Evolutionary conservation across 202 grass and related monocot species (phyloP).

Genomic region (Brachypodium distachyon): DNA sequence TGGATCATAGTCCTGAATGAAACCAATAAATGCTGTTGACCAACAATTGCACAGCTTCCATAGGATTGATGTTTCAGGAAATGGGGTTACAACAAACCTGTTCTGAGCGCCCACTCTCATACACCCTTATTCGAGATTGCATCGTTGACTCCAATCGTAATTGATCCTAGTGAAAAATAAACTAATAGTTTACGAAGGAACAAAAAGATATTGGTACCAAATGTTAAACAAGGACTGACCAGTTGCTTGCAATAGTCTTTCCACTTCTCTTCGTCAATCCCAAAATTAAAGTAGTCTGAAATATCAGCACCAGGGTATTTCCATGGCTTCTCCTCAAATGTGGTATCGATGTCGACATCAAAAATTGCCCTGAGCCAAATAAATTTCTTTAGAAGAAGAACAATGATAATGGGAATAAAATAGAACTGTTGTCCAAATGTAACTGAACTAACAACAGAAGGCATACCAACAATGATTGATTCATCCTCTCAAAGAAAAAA

Average conservation of each 20-base stretch:
- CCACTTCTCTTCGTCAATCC: slow-evolving; percentile 84
- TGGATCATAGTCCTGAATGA: slow-evolving; percentile 84
- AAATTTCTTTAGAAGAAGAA: background rate
- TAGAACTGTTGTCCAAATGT: background rate
- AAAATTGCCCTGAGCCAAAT: slow-evolving; percentile 64
- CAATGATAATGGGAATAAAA: background rate
- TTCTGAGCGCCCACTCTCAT: slow-evolving; percentile 94
- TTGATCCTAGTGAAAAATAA: slow-evolving; percentile 61
- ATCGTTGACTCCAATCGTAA: slow-evolving; percentile 88
- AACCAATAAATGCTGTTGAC: slow-evolving; percentile 17
- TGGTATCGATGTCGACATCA: slow-evolving; percentile 82
- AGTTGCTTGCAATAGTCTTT: slow-evolving; percentile 93
- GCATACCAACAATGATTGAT: background rate
- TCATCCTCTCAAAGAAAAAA: no score
- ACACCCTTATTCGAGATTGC: slow-evolving; percentile 99
- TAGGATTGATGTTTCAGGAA: slow-evolving; percentile 10
- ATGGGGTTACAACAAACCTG: slow-evolving; percentile 42
- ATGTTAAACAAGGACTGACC: slow-evolving; percentile 42
- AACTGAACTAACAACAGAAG: background rate
- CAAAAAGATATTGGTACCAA: background rate
- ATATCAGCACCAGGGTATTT: slow-evolving; percentile 76
- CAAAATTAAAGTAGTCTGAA: slow-evolving; percentile 95
- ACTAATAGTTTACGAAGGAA: background rate
- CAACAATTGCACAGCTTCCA: slow-evolving; percentile 3
- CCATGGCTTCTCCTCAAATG: slow-evolving; percentile 99